Percentiles rank a stretch among this genome's conserved stretches.
Conservation (phyloP, 495 filamentous ascomycete species). For the Hypoxylon lenormandii region DNA sequence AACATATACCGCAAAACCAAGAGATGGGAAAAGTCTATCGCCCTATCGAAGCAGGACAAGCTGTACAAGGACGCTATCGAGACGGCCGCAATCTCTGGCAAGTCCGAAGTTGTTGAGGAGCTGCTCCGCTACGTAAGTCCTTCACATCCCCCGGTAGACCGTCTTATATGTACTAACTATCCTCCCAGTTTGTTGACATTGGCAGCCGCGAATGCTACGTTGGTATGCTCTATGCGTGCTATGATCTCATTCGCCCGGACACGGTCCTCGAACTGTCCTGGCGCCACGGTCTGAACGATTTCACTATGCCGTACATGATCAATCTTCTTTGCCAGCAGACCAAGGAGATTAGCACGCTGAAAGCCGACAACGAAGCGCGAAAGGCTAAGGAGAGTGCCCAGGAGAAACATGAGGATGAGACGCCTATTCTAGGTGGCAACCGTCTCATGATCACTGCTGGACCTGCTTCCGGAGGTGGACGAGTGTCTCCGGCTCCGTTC, state of each 20-base stretch:
- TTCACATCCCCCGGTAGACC: constrained; percentile 3
- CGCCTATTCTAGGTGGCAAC: constrained; percentile 89
- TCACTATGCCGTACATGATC: constrained; percentile 99
- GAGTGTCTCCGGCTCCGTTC: constrained; percentile 71
- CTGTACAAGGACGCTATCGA: constrained; percentile 99
- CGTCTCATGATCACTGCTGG: constrained; percentile 99
- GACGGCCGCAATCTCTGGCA: constrained; percentile 93
- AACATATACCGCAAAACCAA: constrained; percentile 99
- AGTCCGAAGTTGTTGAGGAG: constrained; percentile 92
- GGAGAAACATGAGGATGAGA: constrained; percentile 88
- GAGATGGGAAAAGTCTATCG: constrained; percentile 99
- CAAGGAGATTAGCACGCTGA: constrained; percentile 81
- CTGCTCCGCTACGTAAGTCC: constrained; percentile 92
- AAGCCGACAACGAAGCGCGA: constrained; percentile 97
- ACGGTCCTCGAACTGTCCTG: constrained; percentile 95
- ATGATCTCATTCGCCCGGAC: constrained; percentile 93
- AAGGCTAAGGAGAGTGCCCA: constrained; percentile 88
- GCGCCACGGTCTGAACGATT: constrained; percentile 94
- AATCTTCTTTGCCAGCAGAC: constrained; percentile 94
- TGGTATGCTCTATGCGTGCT: constrained; percentile 98
- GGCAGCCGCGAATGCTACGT: constrained; percentile 99
- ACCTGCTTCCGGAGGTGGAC: constrained; percentile 63
- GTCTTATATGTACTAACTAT: constrained; percentile 49
- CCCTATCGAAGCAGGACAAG: constrained; percentile 98
- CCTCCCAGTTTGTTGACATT: constrained; percentile 92